These are phyloP conservation scores for Asterophora parasitica DNA, from an alignment of 768 basidiomycete genomes.

Conservation along the genomic window DNA sequence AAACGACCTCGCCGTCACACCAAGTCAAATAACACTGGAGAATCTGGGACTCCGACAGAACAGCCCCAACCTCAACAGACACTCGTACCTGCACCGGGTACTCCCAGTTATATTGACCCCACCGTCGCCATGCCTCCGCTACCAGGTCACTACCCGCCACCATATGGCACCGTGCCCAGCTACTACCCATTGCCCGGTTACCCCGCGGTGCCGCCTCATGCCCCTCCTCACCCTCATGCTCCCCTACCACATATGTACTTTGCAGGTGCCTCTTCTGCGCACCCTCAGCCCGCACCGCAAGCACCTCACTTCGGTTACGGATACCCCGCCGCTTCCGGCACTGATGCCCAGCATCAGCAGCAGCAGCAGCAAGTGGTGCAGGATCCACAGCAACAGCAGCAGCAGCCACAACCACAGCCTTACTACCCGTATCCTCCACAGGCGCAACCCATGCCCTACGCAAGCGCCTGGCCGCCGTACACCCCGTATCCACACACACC, in stretches of 20 bases:
- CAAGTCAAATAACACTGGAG: constrained; percentile 10
- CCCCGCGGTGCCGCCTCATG: constrained; percentile 4
- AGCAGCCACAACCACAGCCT: background rate
- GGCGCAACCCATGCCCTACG: constrained; percentile 1
- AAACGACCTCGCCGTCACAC: constrained; percentile 15
- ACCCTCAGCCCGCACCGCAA: background rate
- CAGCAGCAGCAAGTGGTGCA: background rate
- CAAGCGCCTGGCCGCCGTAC: constrained; percentile 5
- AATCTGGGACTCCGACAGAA: constrained; percentile 11
- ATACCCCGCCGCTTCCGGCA: constrained; percentile 1
- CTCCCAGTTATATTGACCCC: constrained; percentile 5
- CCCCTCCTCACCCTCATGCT: constrained; percentile 7
- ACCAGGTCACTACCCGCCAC: background rate
- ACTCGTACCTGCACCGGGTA: background rate
- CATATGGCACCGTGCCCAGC: constrained; percentile 8
- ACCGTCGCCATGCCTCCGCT: background rate
- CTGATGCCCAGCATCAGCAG: background rate
- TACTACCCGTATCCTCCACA: constrained; percentile 14
- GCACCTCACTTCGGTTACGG: background rate
- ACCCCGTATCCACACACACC: constrained; percentile 3
- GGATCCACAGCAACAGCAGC: constrained; percentile 4
- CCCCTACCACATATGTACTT: constrained; percentile 10
- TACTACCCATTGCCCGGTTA: constrained; percentile 15
- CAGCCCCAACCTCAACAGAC: constrained; percentile 1
- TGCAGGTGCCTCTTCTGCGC: constrained; percentile 3